Evolutionary conservation across 768 basidiomycete genomes (phyloP).

Genomic region (Suillus decipiens): DNA sequence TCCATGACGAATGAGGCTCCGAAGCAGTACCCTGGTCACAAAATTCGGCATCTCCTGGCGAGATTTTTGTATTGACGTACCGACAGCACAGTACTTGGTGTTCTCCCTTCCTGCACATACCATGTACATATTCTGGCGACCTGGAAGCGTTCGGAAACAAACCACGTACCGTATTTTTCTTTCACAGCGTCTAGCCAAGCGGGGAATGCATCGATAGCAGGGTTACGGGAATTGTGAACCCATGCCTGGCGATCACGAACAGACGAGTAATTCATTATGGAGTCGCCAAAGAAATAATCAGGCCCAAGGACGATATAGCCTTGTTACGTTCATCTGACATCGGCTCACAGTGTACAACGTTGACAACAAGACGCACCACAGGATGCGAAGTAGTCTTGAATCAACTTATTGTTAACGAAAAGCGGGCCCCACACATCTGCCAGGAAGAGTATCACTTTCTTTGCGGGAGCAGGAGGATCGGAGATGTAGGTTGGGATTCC

Average conservation of each 20-base stretch:
- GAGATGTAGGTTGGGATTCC: slow-evolving; percentile 53
- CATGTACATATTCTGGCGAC: slow-evolving; percentile 17
- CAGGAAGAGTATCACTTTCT: slow-evolving; percentile 54
- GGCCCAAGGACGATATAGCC: slow-evolving; percentile 59
- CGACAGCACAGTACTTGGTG: slow-evolving; percentile 42
- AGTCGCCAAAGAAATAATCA: slow-evolving; percentile 61
- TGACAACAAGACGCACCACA: slow-evolving; percentile 42
- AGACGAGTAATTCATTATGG: slow-evolving; percentile 37
- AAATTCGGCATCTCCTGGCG: slow-evolving; percentile 1
- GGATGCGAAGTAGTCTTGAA: slow-evolving; percentile 64
- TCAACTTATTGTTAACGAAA: slow-evolving; percentile 53
- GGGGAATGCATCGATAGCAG: slow-evolving; percentile 42
- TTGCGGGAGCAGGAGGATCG: slow-evolving; percentile 37
- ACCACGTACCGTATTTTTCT: slow-evolving; percentile 42
- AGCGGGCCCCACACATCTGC: slow-evolving; percentile 58
- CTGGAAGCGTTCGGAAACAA: neutral
- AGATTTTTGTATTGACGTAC: slow-evolving; percentile 26
- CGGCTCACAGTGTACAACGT: neutral
- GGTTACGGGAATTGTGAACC: slow-evolving; percentile 32
- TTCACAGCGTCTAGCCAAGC: slow-evolving; percentile 55
- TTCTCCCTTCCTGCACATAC: slow-evolving; percentile 27
- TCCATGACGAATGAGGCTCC: slow-evolving; percentile 52
- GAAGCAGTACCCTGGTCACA: slow-evolving; percentile 53
- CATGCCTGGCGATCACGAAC: slow-evolving; percentile 38
- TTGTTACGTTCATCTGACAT: slow-evolving; percentile 21